These are phyloP conservation scores for Trichophyton equinum DNA, from an alignment of 2,329 filamentous ascomycete species.

Conservation along the genomic window DNA sequence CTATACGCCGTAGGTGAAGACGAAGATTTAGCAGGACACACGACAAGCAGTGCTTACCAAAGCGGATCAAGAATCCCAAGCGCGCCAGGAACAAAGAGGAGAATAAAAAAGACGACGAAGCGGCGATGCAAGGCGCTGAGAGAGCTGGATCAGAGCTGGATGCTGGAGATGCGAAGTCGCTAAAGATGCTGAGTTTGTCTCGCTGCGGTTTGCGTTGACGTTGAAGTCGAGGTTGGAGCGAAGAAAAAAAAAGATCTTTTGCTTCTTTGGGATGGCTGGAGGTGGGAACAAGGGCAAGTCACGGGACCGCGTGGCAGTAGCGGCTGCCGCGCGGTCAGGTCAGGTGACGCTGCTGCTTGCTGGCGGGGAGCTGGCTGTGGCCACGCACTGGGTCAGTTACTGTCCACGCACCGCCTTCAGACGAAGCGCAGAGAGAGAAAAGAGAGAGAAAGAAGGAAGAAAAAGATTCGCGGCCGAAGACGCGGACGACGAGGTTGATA, in stretches of 20 bases:
- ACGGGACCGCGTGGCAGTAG: neutral
- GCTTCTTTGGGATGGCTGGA: neutral
- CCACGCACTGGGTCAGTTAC: neutral
- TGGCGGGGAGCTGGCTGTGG: neutral
- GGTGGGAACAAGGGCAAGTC: conserved; percentile 3
- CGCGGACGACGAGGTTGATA: no score
- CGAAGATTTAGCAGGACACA: conserved; percentile 5
- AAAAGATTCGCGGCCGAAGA: neutral
- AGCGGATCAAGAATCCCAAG: neutral
- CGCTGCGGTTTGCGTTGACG: neutral
- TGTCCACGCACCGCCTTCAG: neutral
- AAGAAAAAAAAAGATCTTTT: neutral
- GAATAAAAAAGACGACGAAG: neutral
- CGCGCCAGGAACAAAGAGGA: neutral
- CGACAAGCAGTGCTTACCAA: conserved; percentile 5
- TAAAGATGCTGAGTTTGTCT: neutral
- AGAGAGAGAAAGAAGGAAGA: neutral
- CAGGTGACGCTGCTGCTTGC: neutral
- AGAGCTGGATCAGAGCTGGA: neutral
- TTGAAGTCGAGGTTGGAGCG: neutral
- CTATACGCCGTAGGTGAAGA: neutral
- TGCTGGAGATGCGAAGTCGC: neutral
- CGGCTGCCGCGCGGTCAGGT: neutral
- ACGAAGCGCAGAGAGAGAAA: neutral
- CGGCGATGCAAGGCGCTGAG: neutral